These are phyloP conservation scores for Penicillium sp. DNA, from an alignment of 2,329 filamentous ascomycete genomes.

Conservation along the genomic window DNA sequence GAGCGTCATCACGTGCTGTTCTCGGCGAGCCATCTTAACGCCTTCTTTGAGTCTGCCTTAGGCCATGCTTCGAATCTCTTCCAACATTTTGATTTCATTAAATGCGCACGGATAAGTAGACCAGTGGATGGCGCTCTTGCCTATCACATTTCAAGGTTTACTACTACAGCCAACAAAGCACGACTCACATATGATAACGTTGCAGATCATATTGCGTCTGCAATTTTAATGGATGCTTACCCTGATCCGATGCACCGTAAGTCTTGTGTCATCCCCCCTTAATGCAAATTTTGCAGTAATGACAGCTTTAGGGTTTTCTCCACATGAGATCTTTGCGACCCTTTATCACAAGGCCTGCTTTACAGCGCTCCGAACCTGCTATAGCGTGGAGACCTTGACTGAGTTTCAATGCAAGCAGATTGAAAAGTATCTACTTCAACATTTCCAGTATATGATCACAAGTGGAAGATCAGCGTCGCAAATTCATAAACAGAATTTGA, in stretches of 20 bases:
- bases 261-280: neutral
- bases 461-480: neutral
- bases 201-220: conserved; percentile 7
- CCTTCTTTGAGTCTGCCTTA: conserved; percentile 2
- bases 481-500: neutral
- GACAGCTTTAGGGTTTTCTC: conserved; percentile 2
- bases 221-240: conserved; percentile 12
- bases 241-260: conserved; percentile 2
- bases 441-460: neutral
- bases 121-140: conserved; percentile 7
- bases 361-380: neutral
- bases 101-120: neutral
- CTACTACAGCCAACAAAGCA: neutral
- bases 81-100: conserved; percentile 3
- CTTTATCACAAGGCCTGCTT: neutral
- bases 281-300: too few species aligned
- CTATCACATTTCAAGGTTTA: conserved; percentile 3
- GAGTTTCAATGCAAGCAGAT: conserved; percentile 2
- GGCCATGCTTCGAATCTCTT: neutral
- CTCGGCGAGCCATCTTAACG: conserved; percentile 3
- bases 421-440: neutral
- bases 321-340: neutral
- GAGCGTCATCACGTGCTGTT: neutral
- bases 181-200: conserved; percentile 4
- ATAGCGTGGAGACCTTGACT: neutral